Percentiles rank a stretch among this genome's conserved stretches.
phyloP scores from a whole-genome alignment of 805 yeast genomes.

The Cyberlindnera petersonii region DNA sequence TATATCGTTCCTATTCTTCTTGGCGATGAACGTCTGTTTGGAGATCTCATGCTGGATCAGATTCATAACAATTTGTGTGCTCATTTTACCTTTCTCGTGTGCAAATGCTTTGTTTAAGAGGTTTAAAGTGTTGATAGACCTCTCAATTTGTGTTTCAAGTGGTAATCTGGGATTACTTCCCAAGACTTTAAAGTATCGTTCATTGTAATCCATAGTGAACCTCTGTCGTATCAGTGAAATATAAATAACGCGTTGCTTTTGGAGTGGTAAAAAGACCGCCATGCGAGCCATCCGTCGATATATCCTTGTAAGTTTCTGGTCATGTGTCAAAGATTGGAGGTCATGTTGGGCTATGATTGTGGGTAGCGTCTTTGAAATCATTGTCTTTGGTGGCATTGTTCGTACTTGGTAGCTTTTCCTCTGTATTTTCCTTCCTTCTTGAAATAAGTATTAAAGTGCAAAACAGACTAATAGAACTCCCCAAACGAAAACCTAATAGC shows the following conservation, averaged over 20 bases:
- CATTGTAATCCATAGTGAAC: conserved; percentile 7
- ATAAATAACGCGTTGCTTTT: conserved; percentile 1
- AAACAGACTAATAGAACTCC: too few species aligned
- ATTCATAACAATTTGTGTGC: conserved; percentile 9
- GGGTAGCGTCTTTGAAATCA: neutral
- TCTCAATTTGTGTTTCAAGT: neutral
- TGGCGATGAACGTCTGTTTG: conserved; percentile 4
- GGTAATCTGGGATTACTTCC: neutral
- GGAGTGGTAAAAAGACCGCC: neutral
- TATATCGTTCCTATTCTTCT: conserved; percentile 3
- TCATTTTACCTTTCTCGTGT: conserved; percentile 4
- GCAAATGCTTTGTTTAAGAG: conserved; percentile 11
- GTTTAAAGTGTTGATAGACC: conserved; percentile 11
- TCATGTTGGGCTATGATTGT: conserved; percentile 2
- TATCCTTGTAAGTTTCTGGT: conserved; percentile 1
- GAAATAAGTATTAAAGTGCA: too few species aligned
- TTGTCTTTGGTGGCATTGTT: neutral
- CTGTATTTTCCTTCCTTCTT: too few species aligned
- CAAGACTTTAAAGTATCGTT: neutral
- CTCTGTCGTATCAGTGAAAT: conserved; percentile 1
- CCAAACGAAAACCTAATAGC: too few species aligned
- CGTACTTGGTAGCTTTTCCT: neutral
- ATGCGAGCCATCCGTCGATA: conserved; percentile 6
- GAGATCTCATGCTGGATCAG: conserved; percentile 12
- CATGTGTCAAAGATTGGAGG: neutral